phyloP scores from a whole-genome alignment of 2,329 filamentous ascomycete species.

The Helminthosporium solani region DNA sequence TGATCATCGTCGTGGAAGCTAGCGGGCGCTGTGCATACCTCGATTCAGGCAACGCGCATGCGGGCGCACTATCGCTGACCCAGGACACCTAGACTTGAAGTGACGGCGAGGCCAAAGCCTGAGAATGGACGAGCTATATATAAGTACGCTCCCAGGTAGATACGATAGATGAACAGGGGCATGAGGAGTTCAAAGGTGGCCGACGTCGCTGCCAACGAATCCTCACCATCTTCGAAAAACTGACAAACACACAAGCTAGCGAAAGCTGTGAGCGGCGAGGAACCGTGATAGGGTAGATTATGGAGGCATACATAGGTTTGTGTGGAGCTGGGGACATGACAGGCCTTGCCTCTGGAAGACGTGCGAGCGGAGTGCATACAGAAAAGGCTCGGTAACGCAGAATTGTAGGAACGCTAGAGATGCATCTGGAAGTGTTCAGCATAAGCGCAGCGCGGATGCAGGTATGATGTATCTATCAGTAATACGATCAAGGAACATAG shows the following conservation, averaged over 20 bases:
- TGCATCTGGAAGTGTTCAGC: no score
- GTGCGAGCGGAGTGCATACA: neutral
- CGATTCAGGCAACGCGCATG: conserved; percentile 15
- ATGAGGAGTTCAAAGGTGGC: neutral
- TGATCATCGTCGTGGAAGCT: conserved; percentile 16
- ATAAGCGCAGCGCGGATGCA: no score
- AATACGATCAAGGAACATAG: no score
- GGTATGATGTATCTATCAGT: no score
- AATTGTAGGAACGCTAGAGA: no score
- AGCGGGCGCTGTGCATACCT: conserved; percentile 9
- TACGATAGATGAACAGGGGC: neutral
- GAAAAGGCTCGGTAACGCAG: no score
- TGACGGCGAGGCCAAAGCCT: conserved; percentile 1
- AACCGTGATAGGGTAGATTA: neutral
- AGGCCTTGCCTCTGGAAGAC: neutral
- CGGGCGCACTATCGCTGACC: conserved; percentile 3
- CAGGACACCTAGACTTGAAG: neutral
- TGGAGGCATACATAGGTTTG: neutral
- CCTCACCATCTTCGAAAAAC: neutral
- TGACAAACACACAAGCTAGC: neutral
- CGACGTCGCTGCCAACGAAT: neutral
- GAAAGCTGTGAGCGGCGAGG: neutral
- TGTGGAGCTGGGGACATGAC: neutral
- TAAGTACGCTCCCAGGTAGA: neutral
- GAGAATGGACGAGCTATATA: conserved; percentile 3